Base-by-base conservation (phyloP, 805 yeast species). In the Suhomyces emberorum region DNA sequence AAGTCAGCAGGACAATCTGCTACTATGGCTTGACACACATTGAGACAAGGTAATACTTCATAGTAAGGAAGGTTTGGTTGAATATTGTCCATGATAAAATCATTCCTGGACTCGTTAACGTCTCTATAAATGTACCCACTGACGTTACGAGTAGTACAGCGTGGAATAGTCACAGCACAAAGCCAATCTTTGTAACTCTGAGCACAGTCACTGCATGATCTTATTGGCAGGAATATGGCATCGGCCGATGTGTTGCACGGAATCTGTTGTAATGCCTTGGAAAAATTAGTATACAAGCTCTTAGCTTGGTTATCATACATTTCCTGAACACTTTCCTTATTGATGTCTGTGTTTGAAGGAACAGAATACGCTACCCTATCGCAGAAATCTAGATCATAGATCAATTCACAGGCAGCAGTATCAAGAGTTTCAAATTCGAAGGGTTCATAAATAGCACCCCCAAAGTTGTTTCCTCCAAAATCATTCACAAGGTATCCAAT, bases 41-140 rank as follows among this genome's bases (percentile, higher is more conserved):
- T 81, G 33, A 83, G 71, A 54, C 98, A 91, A 0, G 98, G 98
- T 39, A 87, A 57, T 3, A 93, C 72, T 59, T 91, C 98, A 48
- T 70, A 81, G 59, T 89, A 91, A 9, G 59, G 51, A 4, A 72
- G 69, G 0, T 88, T 86, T 4, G 73, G 66, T 20, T 83, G 64
- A 1, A 73, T 52, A 3, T 57, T 44, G 4, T 63, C 60, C 45
- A 79, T 74, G 26, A 91, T 69, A 43, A 73, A 76, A 4, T 63
- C 61, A 48, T 75, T 85, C 43, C 98, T 70, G 8, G 85, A 80
- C 4, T 65, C 56, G 11, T 70, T 70, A 4, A 63, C 63, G 3
- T 61, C 57, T 22, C 95, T 66, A 18, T 48, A 39, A 15, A 59
- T 55, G 54, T 73, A 80, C 5, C 74, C 75, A 0, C 69, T 48